phyloP scores from a whole-genome alignment of 495 filamentous ascomycete genomes.

The Talaromyces wortmannii region DNA sequence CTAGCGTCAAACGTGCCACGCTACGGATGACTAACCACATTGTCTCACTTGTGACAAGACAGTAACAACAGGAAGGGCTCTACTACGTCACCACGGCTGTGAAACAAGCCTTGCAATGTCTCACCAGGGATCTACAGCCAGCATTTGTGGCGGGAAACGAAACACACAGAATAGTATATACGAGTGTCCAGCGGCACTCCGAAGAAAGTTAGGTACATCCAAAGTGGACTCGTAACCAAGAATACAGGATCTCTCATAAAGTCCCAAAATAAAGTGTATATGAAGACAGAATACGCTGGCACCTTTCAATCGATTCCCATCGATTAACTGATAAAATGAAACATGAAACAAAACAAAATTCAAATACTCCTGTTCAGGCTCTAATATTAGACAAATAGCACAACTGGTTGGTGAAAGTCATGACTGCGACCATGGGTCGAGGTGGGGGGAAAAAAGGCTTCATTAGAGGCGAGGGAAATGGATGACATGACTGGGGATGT shows the following conservation, averaged over 20 bases:
- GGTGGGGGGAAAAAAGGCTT: background rate
- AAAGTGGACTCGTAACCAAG: too few species aligned
- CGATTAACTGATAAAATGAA: background rate
- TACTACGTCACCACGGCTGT: too few species aligned
- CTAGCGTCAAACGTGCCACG: too few species aligned
- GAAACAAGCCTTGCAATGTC: too few species aligned
- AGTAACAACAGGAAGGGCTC: too few species aligned
- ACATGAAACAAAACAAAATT: background rate
- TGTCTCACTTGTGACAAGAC: too few species aligned
- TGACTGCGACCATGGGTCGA: constrained; percentile 1
- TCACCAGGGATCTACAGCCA: too few species aligned
- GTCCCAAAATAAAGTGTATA: background rate
- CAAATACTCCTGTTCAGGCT: background rate
- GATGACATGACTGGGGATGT: background rate
- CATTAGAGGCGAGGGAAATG: background rate
- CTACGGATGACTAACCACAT: too few species aligned
- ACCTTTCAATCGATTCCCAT: background rate
- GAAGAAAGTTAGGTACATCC: background rate
- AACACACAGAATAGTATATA: background rate
- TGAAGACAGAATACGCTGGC: background rate
- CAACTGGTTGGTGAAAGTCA: constrained; percentile 1
- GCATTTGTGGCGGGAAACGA: too few species aligned
- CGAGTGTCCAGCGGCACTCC: background rate
- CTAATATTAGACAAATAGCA: constrained; percentile 2
- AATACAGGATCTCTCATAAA: too few species aligned